Percentiles rank a stretch among this genome's conserved stretches.
Evolutionary conservation across 1,139 yeast species (phyloP).

Genomic region (Candida albicans): DNA sequence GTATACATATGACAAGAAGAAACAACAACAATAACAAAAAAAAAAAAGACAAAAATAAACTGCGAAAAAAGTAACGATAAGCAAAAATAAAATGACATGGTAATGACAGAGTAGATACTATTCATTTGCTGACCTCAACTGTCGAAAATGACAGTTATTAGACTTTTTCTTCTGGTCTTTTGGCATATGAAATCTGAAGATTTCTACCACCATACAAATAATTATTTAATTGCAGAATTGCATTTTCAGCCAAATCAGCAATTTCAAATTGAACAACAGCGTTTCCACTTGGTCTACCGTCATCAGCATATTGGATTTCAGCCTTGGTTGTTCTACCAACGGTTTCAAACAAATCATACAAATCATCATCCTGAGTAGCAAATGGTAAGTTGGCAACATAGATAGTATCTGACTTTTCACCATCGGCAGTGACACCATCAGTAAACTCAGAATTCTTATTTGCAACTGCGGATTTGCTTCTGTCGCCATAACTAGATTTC

Average conservation of each 20-base stretch:
- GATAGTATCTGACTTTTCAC: slow-evolving; percentile 63
- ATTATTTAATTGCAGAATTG: slow-evolving; percentile 71
- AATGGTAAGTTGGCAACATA: slow-evolving; percentile 82
- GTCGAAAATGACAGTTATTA: not conserved
- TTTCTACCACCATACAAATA: slow-evolving; percentile 86
- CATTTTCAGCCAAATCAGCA: slow-evolving; percentile 68
- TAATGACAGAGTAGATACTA: no score
- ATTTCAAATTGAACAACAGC: slow-evolving; percentile 82
- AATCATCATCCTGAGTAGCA: slow-evolving; percentile 83
- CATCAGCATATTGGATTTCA: slow-evolving; percentile 63
- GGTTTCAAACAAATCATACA: slow-evolving; percentile 82
- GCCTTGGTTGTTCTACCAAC: slow-evolving; percentile 78
- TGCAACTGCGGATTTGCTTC: slow-evolving; percentile 2
- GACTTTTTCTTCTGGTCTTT: slow-evolving; percentile 14
- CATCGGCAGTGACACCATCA: slow-evolving; percentile 62
- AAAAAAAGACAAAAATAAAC: no score
- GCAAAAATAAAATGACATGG: no score
- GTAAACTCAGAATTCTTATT: slow-evolving; percentile 55
- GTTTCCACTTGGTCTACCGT: slow-evolving; percentile 75
- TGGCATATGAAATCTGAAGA: slow-evolving; percentile 64
- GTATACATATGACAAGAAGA: no score
- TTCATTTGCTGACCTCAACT: no score
- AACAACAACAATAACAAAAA: no score
- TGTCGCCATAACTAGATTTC: not conserved
- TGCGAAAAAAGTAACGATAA: no score